Conservation (phyloP, 2,329 filamentous ascomycete genomes). For the Chalaropsis ovoidea region DNA sequence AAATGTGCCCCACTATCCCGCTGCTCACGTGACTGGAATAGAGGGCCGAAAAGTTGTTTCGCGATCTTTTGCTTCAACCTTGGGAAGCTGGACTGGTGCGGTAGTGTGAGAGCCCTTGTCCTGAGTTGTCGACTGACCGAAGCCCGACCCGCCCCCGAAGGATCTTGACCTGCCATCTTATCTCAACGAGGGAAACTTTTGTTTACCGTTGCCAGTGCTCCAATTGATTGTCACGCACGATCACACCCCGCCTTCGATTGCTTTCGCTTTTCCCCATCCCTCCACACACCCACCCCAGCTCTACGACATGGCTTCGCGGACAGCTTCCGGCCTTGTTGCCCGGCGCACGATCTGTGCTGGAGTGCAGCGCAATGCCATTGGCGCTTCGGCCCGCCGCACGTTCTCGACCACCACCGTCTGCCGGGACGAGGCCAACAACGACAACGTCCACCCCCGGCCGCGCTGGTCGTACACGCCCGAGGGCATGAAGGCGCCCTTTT, state of each 20-base stretch:
- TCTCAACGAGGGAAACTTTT: neutral
- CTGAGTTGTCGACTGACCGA: neutral
- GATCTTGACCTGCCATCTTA: neutral
- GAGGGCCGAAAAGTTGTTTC: slow-evolving; percentile 21
- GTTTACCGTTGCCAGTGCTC: neutral
- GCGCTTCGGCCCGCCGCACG: slow-evolving; percentile 9
- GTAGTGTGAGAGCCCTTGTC: neutral
- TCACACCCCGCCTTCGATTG: slow-evolving; percentile 14
- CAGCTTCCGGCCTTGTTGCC: neutral
- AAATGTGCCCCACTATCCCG: slow-evolving; percentile 15
- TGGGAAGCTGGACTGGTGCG: neutral
- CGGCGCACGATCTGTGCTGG: slow-evolving; percentile 4
- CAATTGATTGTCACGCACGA: neutral
- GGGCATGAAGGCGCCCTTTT: slow-evolving; percentile 60
- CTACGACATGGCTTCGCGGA: slow-evolving; percentile 13
- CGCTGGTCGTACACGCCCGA: slow-evolving; percentile 63
- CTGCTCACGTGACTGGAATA: slow-evolving; percentile 19
- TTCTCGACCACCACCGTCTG: slow-evolving; percentile 12
- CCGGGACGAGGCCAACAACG: slow-evolving; percentile 6
- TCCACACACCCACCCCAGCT: neutral
- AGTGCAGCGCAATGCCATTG: slow-evolving; percentile 1
- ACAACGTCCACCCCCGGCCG: slow-evolving; percentile 43
- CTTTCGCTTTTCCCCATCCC: neutral
- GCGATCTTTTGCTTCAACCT: slow-evolving; percentile 4
- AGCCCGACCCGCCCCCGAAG: neutral